Percentiles rank a stretch among this genome's conserved stretches.
Conservation (phyloP, 805 yeast genomes). For the Saccharomycopsis javanensis region DNA sequence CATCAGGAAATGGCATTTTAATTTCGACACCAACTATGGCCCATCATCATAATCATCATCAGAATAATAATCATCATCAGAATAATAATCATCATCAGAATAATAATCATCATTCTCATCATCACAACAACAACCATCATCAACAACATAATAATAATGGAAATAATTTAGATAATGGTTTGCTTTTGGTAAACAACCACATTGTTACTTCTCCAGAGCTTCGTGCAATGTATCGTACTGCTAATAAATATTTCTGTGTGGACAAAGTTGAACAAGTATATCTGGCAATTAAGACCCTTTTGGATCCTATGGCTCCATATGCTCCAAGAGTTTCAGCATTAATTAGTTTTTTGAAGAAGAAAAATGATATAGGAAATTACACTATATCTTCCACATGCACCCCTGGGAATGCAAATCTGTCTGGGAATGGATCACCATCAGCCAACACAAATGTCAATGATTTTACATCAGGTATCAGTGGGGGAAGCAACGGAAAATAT, state of each 20-base stretch:
- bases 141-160: background rate
- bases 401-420: conserved; percentile 9
- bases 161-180: conserved; percentile 45
- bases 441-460: conserved; percentile 10
- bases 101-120: background rate
- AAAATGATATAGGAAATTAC: conserved; percentile 12
- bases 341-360: conserved; percentile 11
- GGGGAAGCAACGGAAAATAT: conserved; percentile 20
- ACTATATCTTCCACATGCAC: background rate
- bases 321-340: conserved; percentile 13
- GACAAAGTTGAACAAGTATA: conserved; percentile 30
- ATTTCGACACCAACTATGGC: background rate
- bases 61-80: conserved; percentile 4
- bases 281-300: conserved; percentile 10
- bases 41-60: background rate
- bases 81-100: background rate
- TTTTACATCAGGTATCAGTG: background rate
- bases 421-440: conserved; percentile 15
- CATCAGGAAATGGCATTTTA: background rate
- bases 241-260: conserved; percentile 48
- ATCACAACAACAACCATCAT: conserved; percentile 4
- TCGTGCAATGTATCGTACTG: conserved; percentile 37
- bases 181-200: conserved; percentile 43
- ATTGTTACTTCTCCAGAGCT: conserved; percentile 54
- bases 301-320: conserved; percentile 15